These are phyloP conservation scores for Ceratorhiza oryzae-sativae DNA, from an alignment of 1,284 basidiomycete species.

Conservation along the genomic window DNA sequence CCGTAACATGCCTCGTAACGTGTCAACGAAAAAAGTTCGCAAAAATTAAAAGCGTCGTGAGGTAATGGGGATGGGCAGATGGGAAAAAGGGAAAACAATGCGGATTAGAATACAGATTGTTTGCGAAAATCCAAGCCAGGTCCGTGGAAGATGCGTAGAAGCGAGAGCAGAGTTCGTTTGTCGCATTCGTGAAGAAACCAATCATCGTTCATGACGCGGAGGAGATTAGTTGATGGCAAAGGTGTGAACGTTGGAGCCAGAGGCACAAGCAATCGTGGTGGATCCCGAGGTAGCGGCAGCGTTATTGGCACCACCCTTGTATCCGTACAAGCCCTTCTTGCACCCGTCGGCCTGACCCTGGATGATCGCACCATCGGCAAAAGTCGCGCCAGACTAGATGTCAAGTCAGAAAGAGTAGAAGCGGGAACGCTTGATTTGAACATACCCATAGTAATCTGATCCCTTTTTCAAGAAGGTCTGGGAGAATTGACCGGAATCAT, in stretches of 20 bases:
- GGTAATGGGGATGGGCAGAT: not conserved
- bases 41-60: constrained; percentile 14
- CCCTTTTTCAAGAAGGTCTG: constrained; percentile 35
- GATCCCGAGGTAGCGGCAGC: constrained; percentile 7
- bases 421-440: not conserved
- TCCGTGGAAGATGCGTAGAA: constrained; percentile 10
- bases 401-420: not conserved
- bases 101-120: constrained; percentile 20
- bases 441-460: constrained; percentile 35
- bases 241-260: constrained; percentile 16
- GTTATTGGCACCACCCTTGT: constrained; percentile 14
- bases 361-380: constrained; percentile 27
- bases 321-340: constrained; percentile 29
- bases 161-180: constrained; percentile 7
- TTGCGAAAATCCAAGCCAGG: constrained; percentile 5
- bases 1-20: not conserved
- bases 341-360: constrained; percentile 16
- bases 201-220: not conserved
- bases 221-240: constrained; percentile 21
- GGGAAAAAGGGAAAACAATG: not conserved
- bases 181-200: constrained; percentile 2
- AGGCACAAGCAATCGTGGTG: constrained; percentile 20
- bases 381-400: constrained; percentile 34
- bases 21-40: not conserved
- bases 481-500: constrained; percentile 36